These are phyloP conservation scores for Alopecurus myosuroides DNA, from an alignment of 176 grass and related monocot genomes.

Conservation along the genomic window DNA sequence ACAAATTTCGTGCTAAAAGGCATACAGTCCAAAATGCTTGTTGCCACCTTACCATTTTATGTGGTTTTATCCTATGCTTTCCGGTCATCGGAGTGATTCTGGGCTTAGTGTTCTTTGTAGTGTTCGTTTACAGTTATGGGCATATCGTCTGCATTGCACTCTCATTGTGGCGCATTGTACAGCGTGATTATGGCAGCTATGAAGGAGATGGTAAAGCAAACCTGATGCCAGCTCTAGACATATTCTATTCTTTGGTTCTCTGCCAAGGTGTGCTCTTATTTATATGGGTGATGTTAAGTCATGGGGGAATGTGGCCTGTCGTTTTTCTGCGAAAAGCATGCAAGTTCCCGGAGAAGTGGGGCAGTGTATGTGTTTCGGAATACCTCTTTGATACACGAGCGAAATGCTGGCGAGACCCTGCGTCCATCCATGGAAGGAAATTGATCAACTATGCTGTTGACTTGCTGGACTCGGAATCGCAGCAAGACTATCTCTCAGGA, in stretches of 20 bases:
- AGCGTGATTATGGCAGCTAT: not conserved
- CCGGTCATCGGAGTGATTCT: no score
- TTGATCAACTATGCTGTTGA: not conserved
- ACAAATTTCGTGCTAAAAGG: no score
- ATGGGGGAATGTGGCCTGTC: fast-evolving
- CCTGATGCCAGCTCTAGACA: not conserved
- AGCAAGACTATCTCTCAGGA: not conserved
- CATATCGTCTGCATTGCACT: not conserved
- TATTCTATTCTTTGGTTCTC: slow-evolving; percentile 8
- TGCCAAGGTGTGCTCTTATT: not conserved
- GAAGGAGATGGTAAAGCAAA: not conserved
- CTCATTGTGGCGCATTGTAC: not conserved
- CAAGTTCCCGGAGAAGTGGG: not conserved
- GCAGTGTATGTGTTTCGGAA: fast-evolving
- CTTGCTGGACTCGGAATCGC: not conserved
- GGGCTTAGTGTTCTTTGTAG: no score
- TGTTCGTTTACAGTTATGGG: no score
- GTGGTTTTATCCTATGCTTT: no score
- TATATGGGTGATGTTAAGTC: fast-evolving
- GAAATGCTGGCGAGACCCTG: not conserved
- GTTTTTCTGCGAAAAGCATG: not conserved
- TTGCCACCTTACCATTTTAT: no score
- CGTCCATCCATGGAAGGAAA: not conserved
- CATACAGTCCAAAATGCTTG: no score
- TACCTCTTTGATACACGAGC: not conserved